Percentiles rank a stretch among this genome's conserved stretches.
phyloP scores from a whole-genome alignment of 805 yeast species.

The Pichia membranifaciens region DNA sequence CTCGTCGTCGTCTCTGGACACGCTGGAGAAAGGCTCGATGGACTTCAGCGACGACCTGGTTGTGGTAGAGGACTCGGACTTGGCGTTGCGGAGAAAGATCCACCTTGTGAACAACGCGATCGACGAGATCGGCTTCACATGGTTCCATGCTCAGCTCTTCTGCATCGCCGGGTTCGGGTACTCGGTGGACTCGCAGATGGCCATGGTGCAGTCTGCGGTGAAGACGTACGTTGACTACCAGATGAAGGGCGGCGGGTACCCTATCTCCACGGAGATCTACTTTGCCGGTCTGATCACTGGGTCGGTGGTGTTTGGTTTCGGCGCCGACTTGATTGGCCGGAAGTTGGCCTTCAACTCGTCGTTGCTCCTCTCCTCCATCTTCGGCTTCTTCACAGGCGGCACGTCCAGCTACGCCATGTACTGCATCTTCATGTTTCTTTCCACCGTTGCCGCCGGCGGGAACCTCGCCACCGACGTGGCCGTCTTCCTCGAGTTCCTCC shows the following conservation, averaged over 20 bases:
- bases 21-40: neutral
- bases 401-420: constrained; percentile 45
- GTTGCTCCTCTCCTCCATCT: constrained; percentile 41
- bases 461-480: constrained; percentile 51
- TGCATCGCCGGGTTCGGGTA: constrained; percentile 52
- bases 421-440: constrained; percentile 41
- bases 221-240: constrained; percentile 42
- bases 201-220: constrained; percentile 41
- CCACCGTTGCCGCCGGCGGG: constrained; percentile 49
- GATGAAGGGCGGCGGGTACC: constrained; percentile 37
- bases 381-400: constrained; percentile 49
- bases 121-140: constrained; percentile 57
- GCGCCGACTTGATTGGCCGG: constrained; percentile 51
- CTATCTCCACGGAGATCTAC: constrained; percentile 40
- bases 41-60: constrained; percentile 15
- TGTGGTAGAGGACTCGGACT: constrained; percentile 29
- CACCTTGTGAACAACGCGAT: constrained; percentile 45
- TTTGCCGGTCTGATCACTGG: constrained; percentile 49
- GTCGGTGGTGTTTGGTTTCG: constrained; percentile 50
- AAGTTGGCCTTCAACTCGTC: constrained; percentile 46
- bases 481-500: constrained; percentile 48
- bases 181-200: constrained; percentile 48
- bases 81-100: constrained; percentile 36
- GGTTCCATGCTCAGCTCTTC: constrained; percentile 46
- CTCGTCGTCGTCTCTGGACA: neutral